These are phyloP conservation scores for Podosphaera fusca DNA, from an alignment of 2,329 filamentous ascomycete species.

Conservation along the genomic window DNA sequence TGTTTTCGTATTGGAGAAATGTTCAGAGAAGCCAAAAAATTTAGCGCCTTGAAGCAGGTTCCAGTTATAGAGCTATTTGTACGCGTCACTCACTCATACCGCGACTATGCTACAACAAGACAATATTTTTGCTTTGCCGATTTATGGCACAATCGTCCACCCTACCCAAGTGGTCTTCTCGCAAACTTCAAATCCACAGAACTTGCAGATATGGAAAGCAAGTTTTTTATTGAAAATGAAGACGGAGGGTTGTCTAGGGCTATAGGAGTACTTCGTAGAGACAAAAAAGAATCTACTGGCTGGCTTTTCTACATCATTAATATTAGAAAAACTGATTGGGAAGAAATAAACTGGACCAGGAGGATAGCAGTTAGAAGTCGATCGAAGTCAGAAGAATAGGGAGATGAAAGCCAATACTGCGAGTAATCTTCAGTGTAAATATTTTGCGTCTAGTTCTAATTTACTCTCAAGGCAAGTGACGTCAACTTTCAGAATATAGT, in stretches of 20 bases:
- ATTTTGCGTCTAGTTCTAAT: too few relatives aligned
- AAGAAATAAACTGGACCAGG: conserved; percentile 27
- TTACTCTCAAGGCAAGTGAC: too few relatives aligned
- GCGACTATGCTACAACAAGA: conserved; percentile 24
- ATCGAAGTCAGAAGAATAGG: background rate
- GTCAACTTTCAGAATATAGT: too few relatives aligned
- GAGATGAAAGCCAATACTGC: background rate
- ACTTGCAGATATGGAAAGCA: conserved; percentile 24
- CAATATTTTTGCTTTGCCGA: conserved; percentile 44
- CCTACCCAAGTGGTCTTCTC: conserved; percentile 25
- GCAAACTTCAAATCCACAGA: conserved; percentile 22
- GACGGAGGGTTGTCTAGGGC: conserved; percentile 20
- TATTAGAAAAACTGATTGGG: conserved; percentile 28
- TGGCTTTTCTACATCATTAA: conserved; percentile 24
- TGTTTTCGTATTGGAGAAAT: conserved; percentile 44
- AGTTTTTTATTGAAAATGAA: conserved; percentile 18
- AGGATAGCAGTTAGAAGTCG: conserved; percentile 18
- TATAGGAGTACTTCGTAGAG: conserved; percentile 24
- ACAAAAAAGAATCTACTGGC: conserved; percentile 17
- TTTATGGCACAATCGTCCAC: conserved; percentile 33
- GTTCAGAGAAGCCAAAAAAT: conserved; percentile 22
- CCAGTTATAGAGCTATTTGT: conserved; percentile 42
- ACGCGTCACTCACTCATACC: conserved; percentile 31
- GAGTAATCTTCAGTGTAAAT: too few relatives aligned
- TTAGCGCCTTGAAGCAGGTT: conserved; percentile 24